phyloP scores from a whole-genome alignment of 1,284 basidiomycete species.

The Apiotrichum mycotoxinovorans region DNA sequence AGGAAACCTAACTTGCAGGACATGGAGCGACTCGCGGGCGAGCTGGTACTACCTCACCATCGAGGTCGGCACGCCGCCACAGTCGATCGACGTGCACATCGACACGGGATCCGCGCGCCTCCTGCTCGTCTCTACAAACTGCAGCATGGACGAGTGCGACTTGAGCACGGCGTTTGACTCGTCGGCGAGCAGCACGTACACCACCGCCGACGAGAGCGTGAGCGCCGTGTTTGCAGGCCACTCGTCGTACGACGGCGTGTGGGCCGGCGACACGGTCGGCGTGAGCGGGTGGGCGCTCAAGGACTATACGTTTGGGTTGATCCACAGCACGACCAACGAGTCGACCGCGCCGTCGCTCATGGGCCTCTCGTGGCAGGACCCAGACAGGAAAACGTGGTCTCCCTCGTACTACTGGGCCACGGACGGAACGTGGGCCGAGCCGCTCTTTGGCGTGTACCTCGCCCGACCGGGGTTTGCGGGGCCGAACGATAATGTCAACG shows the following conservation, averaged over 20 bases:
- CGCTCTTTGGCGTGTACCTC: neutral
- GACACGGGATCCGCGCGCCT: neutral
- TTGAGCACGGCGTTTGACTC: neutral
- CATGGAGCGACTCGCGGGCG: neutral
- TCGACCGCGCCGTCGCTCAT: neutral
- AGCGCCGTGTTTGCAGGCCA: neutral
- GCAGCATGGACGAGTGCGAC: neutral
- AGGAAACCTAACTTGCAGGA: neutral
- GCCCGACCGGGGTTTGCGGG: neutral
- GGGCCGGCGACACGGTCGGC: neutral
- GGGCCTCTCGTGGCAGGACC: neutral
- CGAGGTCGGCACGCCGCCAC: neutral
- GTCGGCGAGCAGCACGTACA: neutral
- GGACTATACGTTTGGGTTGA: neutral
- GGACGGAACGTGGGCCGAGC: neutral
- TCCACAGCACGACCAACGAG: neutral
- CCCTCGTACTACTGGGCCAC: neutral
- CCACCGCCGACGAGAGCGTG: too few species aligned
- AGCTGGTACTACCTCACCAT: neutral
- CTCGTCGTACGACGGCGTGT: neutral
- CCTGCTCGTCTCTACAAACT: neutral
- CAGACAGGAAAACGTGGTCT: neutral
- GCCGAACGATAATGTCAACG: neutral
- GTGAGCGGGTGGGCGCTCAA: neutral
- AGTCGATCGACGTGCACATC: neutral